Percentiles rank a stretch among this genome's conserved stretches.
Conservation (phyloP, 306 rosid species). For the Sophora flavescens region DNA sequence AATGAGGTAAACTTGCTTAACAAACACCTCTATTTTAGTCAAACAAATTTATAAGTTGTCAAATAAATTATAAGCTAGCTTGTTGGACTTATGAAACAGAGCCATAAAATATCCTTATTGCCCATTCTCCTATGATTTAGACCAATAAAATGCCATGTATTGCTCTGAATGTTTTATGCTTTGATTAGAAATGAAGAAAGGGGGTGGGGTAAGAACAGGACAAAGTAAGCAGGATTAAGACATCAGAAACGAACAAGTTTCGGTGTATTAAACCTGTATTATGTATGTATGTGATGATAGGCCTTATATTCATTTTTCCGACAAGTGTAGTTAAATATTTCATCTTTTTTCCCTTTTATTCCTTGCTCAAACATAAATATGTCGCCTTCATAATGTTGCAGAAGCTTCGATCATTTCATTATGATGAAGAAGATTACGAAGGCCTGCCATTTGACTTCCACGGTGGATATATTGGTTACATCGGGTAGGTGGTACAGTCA, state of each 20-base stretch:
- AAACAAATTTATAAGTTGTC: too few species aligned
- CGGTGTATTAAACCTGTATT: constrained; percentile 4
- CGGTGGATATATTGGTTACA: constrained; percentile 95
- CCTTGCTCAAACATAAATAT: constrained; percentile 23
- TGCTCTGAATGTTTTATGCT: constrained; percentile 17
- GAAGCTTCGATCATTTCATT: constrained; percentile 79
- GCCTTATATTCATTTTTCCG: constrained; percentile 8
- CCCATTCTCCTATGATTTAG: constrained; percentile 4
- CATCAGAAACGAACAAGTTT: constrained; percentile 2
- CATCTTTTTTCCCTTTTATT: background rate
- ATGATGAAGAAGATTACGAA: constrained; percentile 74
- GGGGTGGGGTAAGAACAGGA: constrained; percentile 3
- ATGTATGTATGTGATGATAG: constrained; percentile 3
- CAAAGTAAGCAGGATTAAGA: constrained; percentile 7
- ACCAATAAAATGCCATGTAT: constrained; percentile 25
- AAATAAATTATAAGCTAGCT: too few species aligned
- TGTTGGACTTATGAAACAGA: too few species aligned
- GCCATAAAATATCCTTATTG: constrained; percentile 3
- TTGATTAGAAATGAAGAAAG: constrained; percentile 33
- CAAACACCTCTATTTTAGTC: too few species aligned
- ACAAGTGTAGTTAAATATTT: constrained; percentile 10
- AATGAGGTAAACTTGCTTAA: too few species aligned
- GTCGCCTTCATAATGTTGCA: constrained; percentile 55
- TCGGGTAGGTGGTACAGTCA: constrained; percentile 75
- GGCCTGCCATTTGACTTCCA: constrained; percentile 93